Conservation (phyloP, 495 filamentous ascomycete species). For the Viridothelium virens region DNA sequence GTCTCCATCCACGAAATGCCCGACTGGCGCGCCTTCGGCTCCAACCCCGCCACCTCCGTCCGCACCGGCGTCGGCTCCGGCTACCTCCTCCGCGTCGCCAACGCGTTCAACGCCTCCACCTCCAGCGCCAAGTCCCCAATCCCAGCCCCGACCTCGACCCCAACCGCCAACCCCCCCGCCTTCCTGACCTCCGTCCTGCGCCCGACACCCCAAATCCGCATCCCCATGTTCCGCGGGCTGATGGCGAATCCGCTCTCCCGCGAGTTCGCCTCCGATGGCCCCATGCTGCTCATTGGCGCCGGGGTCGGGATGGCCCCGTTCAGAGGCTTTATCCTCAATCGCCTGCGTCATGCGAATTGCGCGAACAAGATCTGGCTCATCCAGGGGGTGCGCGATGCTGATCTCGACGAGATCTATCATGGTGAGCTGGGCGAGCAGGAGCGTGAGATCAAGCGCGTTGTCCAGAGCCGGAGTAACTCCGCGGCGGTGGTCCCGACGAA, state of each 20-base stretch:
- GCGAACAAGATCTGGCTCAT: slow-evolving; percentile 99
- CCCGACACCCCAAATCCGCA: slow-evolving; percentile 51
- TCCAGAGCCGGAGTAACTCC: slow-evolving; percentile 61
- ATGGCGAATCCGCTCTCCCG: slow-evolving; percentile 94
- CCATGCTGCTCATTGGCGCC: slow-evolving; percentile 94
- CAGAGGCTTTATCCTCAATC: slow-evolving; percentile 91
- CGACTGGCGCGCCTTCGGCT: slow-evolving; percentile 55
- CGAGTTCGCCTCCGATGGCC: slow-evolving; percentile 82
- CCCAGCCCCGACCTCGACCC: neutral
- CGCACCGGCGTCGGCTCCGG: slow-evolving; percentile 48
- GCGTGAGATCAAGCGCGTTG: slow-evolving; percentile 83
- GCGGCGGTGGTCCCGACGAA: slow-evolving; percentile 28
- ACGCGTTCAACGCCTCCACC: slow-evolving; percentile 37
- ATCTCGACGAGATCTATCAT: slow-evolving; percentile 89
- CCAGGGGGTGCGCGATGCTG: slow-evolving; percentile 87
- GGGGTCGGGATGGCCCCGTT: slow-evolving; percentile 96
- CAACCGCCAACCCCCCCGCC: slow-evolving; percentile 14
- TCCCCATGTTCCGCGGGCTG: slow-evolving; percentile 97
- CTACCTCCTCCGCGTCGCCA: slow-evolving; percentile 76
- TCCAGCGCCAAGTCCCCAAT: neutral
- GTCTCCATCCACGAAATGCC: slow-evolving; percentile 83
- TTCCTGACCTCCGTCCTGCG: slow-evolving; percentile 9
- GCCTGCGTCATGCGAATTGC: slow-evolving; percentile 90
- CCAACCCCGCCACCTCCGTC: slow-evolving; percentile 8
- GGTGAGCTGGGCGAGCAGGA: slow-evolving; percentile 96